Percentiles rank a stretch among this genome's conserved stretches.
Evolutionary conservation across 177 flowering plant species (phyloP).

Genomic region (Vitis hybrid): DNA sequence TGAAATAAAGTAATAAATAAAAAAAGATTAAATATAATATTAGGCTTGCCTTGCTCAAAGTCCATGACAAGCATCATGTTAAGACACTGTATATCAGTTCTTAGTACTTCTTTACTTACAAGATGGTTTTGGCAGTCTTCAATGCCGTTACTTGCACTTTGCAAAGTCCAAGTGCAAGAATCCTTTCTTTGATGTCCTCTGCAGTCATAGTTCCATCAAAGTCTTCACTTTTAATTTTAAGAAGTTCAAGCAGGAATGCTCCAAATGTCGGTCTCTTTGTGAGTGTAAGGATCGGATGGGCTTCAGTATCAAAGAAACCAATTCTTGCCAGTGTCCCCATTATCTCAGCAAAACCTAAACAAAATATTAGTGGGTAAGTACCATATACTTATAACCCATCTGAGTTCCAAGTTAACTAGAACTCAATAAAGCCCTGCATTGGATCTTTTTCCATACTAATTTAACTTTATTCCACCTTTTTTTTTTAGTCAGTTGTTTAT

Average conservation of each 20-base stretch:
- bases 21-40: neutral
- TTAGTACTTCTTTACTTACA: slow-evolving; percentile 38
- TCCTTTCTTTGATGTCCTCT: slow-evolving; percentile 54
- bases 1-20: neutral
- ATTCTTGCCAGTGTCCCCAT: slow-evolving; percentile 78
- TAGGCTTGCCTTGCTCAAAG: neutral
- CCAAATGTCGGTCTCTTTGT: slow-evolving; percentile 49
- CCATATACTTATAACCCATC: neutral
- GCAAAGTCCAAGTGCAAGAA: slow-evolving; percentile 57
- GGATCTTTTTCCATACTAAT: too few species aligned
- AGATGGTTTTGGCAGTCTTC: slow-evolving; percentile 66
- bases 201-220: slow-evolving; percentile 16
- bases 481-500: too few species aligned
- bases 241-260: slow-evolving; percentile 56
- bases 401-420: neutral
- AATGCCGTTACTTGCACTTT: slow-evolving; percentile 53
- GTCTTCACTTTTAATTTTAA: slow-evolving; percentile 29
- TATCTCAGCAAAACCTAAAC: slow-evolving; percentile 72
- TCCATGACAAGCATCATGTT: too few species aligned
- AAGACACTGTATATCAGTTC: neutral
- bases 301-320: slow-evolving; percentile 61
- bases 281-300: slow-evolving; percentile 47
- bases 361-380: slow-evolving; percentile 10
- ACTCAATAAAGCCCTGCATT: neutral
- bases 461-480: too few species aligned